Percentiles rank a stretch among this genome's conserved stretches.
These are phyloP conservation scores for Candida chilensis DNA, from an alignment of 805 yeast genomes.

Conservation along the genomic window DNA sequence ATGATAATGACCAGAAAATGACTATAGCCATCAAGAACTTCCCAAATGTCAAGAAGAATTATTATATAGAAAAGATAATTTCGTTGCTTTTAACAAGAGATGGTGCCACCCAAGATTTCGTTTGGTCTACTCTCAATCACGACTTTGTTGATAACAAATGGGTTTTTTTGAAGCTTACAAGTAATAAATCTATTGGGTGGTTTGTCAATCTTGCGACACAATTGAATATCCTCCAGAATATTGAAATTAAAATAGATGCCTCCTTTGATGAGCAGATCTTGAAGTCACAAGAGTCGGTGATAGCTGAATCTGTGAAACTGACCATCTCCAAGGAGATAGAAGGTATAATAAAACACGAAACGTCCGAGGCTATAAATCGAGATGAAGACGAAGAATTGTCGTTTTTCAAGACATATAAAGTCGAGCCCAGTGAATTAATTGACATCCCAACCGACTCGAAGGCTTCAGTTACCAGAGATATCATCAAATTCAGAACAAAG, in stretches of 20 bases:
- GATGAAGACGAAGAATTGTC: constrained; percentile 1
- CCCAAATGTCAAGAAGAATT: constrained; percentile 15
- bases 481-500: constrained; percentile 46
- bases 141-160: constrained; percentile 18
- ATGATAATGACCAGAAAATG: constrained; percentile 22
- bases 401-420: constrained; percentile 25
- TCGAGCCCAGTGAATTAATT: constrained; percentile 46
- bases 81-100: constrained; percentile 6
- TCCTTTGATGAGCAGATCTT: background rate
- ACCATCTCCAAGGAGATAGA: constrained; percentile 3
- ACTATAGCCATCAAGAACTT: constrained; percentile 22
- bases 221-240: constrained; percentile 1
- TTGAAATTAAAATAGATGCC: constrained; percentile 2
- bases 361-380: constrained; percentile 3
- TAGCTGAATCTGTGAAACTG: constrained; percentile 5
- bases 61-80: constrained; percentile 22
- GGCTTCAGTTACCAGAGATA: constrained; percentile 41
- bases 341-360: constrained; percentile 1
- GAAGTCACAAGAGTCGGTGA: constrained; percentile 3
- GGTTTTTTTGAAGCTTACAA: constrained; percentile 20
- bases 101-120: constrained; percentile 7
- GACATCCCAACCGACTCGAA: constrained; percentile 48
- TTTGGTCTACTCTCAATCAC: constrained; percentile 24
- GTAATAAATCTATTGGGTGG: constrained; percentile 7
- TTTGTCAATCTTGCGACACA: constrained; percentile 4